A percentile compares a stretch with the other conserved stretches of the same genome.
phyloP scores from a whole-genome alignment of 78 protist species.

The Dictyostelium purpureum region DNA sequence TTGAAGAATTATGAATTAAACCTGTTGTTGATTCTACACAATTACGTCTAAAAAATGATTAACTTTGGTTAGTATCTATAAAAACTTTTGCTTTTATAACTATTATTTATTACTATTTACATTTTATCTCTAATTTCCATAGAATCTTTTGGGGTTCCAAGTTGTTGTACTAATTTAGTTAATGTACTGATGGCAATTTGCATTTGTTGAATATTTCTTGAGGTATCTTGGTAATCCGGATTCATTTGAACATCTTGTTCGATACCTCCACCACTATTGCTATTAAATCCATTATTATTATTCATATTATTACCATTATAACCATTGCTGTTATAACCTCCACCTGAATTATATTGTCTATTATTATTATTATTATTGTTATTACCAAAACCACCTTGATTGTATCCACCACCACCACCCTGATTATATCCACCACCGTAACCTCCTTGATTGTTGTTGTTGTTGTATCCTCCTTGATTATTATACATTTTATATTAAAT shows the following conservation, averaged over 20 bases:
- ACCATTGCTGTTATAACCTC: not conserved
- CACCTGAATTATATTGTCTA: too few species aligned
- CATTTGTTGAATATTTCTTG: conserved; percentile 47
- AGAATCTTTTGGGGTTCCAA: conserved; percentile 64
- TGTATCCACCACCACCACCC: not conserved
- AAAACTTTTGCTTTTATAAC: not conserved
- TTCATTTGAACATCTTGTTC: conserved; percentile 24
- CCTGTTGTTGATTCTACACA: conserved; percentile 60
- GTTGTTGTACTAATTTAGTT: conserved; percentile 51
- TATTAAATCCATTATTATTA: not conserved
- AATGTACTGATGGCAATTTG: conserved; percentile 16
- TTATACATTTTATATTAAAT: not conserved
- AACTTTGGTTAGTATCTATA: not conserved
- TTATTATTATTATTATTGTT: too few species aligned
- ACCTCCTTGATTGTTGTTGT: not conserved
- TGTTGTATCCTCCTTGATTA: conserved; percentile 16
- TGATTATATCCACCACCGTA: not conserved
- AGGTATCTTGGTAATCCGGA: conserved; percentile 54
- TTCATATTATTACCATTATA: not conserved
- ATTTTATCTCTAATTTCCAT: conserved; percentile 73
- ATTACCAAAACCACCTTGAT: conserved; percentile 6
- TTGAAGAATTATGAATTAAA: conserved; percentile 28
- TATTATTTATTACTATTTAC: not conserved
- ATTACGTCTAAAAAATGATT: conserved; percentile 37
- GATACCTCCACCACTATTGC: not conserved